These are phyloP conservation scores for Xylariomycetidae sp. DNA, from an alignment of 2,329 filamentous ascomycete genomes.

Conservation along the genomic window DNA sequence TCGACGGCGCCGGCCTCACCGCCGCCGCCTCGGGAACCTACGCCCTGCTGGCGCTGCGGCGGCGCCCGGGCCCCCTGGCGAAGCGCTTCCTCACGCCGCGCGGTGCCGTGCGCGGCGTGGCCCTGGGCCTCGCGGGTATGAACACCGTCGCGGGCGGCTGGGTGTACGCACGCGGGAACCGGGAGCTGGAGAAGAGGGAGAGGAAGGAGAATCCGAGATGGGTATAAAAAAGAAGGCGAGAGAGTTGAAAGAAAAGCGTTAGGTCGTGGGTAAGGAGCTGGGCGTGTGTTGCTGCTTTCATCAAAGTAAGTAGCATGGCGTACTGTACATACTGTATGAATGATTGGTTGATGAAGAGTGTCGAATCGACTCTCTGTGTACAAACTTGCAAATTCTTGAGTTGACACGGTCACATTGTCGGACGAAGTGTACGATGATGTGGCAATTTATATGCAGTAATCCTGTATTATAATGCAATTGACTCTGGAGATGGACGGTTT, in stretches of 20 bases:
- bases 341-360: no score
- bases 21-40: constrained; percentile 56
- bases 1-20: constrained; percentile 51
- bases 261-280: neutral
- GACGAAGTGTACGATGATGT: no score
- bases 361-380: no score
- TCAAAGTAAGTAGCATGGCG: no score
- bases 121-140: constrained; percentile 43
- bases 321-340: no score
- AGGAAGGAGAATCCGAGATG: constrained; percentile 47
- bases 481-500: no score
- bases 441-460: no score
- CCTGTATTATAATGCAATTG: no score
- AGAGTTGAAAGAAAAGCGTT: constrained; percentile 1
- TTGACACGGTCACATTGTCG: no score
- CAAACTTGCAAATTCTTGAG: no score
- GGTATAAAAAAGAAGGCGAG: constrained; percentile 29
- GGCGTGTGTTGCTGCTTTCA: neutral
- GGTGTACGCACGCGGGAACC: constrained; percentile 48
- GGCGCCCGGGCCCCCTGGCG: constrained; percentile 31
- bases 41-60: constrained; percentile 48
- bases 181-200: constrained; percentile 44
- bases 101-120: constrained; percentile 45
- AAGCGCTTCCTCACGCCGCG: constrained; percentile 39
- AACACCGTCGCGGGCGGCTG: constrained; percentile 48